Percentiles rank a stretch among this genome's conserved stretches.
phyloP scores from a whole-genome alignment of 2,329 filamentous ascomycete species.

The Pseudofabraea citricarpa region DNA sequence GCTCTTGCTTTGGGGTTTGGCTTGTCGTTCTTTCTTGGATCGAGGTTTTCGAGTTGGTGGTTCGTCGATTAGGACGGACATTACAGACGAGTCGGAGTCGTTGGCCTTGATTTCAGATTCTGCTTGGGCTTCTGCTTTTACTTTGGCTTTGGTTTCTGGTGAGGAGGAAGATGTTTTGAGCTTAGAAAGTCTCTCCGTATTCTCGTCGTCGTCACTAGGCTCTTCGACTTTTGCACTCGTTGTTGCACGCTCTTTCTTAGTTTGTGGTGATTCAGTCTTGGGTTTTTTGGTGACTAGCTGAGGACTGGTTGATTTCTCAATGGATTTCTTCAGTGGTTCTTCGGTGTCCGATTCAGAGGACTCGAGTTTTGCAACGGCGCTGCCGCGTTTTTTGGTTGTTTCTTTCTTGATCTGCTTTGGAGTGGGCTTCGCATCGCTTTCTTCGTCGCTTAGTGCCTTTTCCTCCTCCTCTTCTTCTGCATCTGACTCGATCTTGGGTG shows the following conservation, averaged over 20 bases:
- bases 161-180: too few relatives aligned
- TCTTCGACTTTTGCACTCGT: slow-evolving; percentile 6
- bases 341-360: slow-evolving; percentile 27
- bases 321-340: slow-evolving; percentile 11
- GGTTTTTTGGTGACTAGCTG: neutral
- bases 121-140: slow-evolving; percentile 12
- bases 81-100: slow-evolving; percentile 49
- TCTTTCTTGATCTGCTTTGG: slow-evolving; percentile 11
- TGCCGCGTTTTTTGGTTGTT: too few relatives aligned
- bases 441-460: slow-evolving; percentile 7
- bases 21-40: slow-evolving; percentile 32
- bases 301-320: slow-evolving; percentile 9
- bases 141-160: slow-evolving; percentile 9
- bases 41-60: slow-evolving; percentile 51
- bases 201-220: slow-evolving; percentile 4
- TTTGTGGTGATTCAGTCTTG: slow-evolving; percentile 3
- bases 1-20: slow-evolving; percentile 28
- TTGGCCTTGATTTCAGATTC: slow-evolving; percentile 26
- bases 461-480: slow-evolving; percentile 18
- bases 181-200: neutral
- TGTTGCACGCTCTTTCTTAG: slow-evolving; percentile 4
- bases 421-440: slow-evolving; percentile 8
- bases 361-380: too few relatives aligned
- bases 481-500: slow-evolving; percentile 28
- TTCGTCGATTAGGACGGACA: slow-evolving; percentile 78